Evolutionary conservation across 495 filamentous ascomycete species (phyloP).

Genomic region (Glarea lozoyensis): DNA sequence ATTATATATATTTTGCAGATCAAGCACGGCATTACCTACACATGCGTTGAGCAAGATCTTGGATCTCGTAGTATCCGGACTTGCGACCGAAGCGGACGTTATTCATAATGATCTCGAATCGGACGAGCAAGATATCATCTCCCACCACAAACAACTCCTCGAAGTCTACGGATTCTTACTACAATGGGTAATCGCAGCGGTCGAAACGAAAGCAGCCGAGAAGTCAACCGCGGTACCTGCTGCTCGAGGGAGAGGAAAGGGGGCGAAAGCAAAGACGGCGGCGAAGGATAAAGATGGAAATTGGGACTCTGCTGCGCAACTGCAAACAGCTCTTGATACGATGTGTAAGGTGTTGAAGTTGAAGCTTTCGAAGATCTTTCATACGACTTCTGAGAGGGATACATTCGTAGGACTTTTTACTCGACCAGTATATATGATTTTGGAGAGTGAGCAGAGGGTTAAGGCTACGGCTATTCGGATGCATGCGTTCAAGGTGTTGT

Average conservation of each 20-base stretch:
- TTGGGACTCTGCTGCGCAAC: constrained; percentile 83
- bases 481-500: constrained; percentile 95
- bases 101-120: constrained; percentile 79
- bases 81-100: constrained; percentile 86
- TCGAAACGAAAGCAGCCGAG: constrained; percentile 88
- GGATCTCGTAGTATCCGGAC: constrained; percentile 82
- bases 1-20: constrained; percentile 65
- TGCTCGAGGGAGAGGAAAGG: constrained; percentile 68
- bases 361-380: constrained; percentile 83
- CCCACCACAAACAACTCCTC: constrained; percentile 80
- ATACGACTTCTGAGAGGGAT: constrained; percentile 94
- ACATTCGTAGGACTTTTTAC: constrained; percentile 92
- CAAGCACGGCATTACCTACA: constrained; percentile 68
- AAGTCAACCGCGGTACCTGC: constrained; percentile 65
- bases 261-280: constrained; percentile 56
- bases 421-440: constrained; percentile 82
- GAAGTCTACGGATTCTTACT: constrained; percentile 93
- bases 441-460: constrained; percentile 89
- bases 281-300: constrained; percentile 70
- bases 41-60: constrained; percentile 85
- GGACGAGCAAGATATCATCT: constrained; percentile 79
- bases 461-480: constrained; percentile 88
- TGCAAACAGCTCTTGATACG: constrained; percentile 78
- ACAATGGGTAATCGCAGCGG: constrained; percentile 87
- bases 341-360: constrained; percentile 96